Base-by-base conservation (phyloP, 495 filamentous ascomycete genomes). In the Astrocystis sublimbata region DNA sequence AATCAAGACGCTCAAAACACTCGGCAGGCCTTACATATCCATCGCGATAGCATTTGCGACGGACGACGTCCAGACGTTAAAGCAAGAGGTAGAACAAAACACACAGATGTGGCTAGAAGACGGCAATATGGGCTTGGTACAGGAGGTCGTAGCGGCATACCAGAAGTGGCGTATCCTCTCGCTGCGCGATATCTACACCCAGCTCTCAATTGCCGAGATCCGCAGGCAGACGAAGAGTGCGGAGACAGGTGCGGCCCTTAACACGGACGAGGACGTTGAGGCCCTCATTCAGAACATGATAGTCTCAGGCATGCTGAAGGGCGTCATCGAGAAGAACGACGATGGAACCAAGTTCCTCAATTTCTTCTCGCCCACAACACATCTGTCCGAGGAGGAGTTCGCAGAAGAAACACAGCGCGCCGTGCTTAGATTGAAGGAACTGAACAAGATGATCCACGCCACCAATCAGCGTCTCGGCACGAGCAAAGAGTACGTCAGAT, bases 11-110 rank as follows among this genome's bases (percentile, higher is more conserved):
- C 89, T 87, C 59, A 80, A 80, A 46, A 73, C 78, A 5, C 64
- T 90, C 19, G 81, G 84, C 36, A 91, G 85, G 65, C 84, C 90
- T 15, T 97, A 98, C 70, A 75, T 87, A 6, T 74, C 80, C 26
- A 73, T 97, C 35, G 89, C 85, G 5, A 78, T 82, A 6, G 79
- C 86, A 6, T 98, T 96, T 66, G 82, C 86, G 66, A 72, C 79
- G 40, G 78, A 82, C 13, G 81, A 87, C 51, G 76, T 82, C 12
- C 73, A 77, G 2, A 79, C 75, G 60, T 75, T 94, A 19, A 78
- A 78, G 61, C 73, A 78, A 9, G 89, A 93, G 69, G 75, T 82
- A 33, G 78, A 86, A 19, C 65, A 67, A 40, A 60, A 66, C 28
- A 28, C 36, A 6, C 67, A 79, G 12, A 66, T 86, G 28, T 96